Base-by-base conservation (phyloP, 345 rosid genomes). In the Brassica carinata region DNA sequence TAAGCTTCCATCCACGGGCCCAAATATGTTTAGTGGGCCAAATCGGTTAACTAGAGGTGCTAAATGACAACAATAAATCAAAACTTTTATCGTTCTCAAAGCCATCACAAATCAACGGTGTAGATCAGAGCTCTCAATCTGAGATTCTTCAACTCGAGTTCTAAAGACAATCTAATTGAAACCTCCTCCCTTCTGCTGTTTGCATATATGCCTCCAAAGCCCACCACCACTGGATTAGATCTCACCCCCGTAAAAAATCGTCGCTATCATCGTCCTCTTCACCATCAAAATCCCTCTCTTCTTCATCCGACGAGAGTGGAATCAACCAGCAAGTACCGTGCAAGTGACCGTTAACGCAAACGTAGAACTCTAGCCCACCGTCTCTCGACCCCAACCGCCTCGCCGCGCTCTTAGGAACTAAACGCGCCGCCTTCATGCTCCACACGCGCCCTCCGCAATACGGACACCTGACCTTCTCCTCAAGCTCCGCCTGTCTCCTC, bases 371-470 rank as follows among this genome's bases (percentile, higher is more conserved):
- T 58, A 94, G 15, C 53, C 91, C 82, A 1, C 91, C 90, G 5
- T 90, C 89, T n/a, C n/a, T 76, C 0, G 97, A 91, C 1, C 97
- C 98, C 15, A 94, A 86, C 85, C 98, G 78, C 77, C 90, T 57
- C 43, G 97, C 89, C 67, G 98, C 95, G 71, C 92, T 88, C 78
- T 67, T 86, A 5, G 98, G 94, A 0, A 89, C 76, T 0, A 94
- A 89, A 72, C 89, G 87, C 31, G 95, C 98, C 58, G 90, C 70
- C 8, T 87, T 89, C 97, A 91, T 94, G 67, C 92, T 94, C 13
- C n/a, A n/a, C n/a, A 94, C 95, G 7, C 97, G 90, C 1, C 91
- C 88, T 70, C 91, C 90, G 34, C 98, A 94, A 77, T 91, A 91
- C 14, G 94, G 89, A 84, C 98, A 91, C 77, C 86, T 71, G 1